Percentiles rank a stretch among this genome's conserved stretches.
Evolutionary conservation across 352 stramenopile species (phyloP).

Genomic region (Globisporangium heterothallicum): DNA sequence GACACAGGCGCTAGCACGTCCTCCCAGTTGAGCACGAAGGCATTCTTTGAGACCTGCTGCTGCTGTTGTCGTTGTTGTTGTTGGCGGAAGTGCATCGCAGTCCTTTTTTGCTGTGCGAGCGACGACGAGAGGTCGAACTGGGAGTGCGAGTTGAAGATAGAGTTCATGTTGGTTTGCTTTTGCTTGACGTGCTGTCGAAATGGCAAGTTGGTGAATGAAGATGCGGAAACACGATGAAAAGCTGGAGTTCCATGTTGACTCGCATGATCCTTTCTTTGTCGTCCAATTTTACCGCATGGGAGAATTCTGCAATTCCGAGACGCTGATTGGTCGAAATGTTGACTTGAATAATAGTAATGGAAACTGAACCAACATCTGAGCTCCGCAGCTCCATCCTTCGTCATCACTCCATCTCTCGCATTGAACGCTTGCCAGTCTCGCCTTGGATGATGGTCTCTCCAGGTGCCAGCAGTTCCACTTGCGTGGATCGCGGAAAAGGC

Average conservation of each 20-base stretch:
- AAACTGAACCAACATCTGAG: background rate
- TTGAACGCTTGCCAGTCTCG: no score
- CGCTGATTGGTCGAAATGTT: slow-evolving; percentile 6
- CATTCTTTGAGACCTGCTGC: slow-evolving; percentile 5
- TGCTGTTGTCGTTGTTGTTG: background rate
- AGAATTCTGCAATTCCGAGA: slow-evolving; percentile 9
- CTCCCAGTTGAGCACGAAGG: slow-evolving; percentile 53
- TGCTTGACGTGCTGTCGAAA: background rate
- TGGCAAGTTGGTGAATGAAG: slow-evolving; percentile 8
- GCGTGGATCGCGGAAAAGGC: no score
- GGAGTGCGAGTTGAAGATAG: slow-evolving; percentile 3
- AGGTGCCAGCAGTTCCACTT: no score
- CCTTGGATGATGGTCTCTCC: no score
- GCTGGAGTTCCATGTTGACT: background rate
- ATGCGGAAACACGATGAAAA: background rate
- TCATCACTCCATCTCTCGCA: no score
- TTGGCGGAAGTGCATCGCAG: background rate
- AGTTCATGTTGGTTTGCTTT: slow-evolving; percentile 5
- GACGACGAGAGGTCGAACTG: background rate
- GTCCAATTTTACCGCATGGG: background rate
- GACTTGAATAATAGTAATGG: no score
- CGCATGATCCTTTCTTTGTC: no score
- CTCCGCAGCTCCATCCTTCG: no score
- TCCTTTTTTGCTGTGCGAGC: background rate
- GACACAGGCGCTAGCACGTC: slow-evolving; percentile 48